Evolutionary conservation across 2,329 filamentous ascomycete genomes (phyloP).

Genomic region (Alternaria infectoria): DNA sequence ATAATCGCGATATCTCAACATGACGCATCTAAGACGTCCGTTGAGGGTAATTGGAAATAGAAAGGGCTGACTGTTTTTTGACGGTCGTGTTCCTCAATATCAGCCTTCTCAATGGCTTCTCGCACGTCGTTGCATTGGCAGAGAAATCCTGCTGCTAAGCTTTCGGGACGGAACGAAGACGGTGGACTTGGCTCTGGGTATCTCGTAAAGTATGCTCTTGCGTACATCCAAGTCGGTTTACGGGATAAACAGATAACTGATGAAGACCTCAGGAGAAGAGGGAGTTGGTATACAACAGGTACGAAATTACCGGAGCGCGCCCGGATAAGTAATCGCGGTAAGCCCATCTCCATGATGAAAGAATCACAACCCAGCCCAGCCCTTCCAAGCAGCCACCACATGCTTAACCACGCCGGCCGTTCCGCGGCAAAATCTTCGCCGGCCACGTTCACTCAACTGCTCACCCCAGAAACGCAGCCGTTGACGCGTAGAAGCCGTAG

Average conservation of each 20-base stretch:
- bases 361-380: background rate
- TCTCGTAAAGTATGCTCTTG: background rate
- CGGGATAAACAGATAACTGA: background rate
- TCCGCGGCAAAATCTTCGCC: background rate
- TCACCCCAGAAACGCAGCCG: background rate
- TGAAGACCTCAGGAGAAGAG: no score
- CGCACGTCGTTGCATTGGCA: background rate
- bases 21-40: fast-evolving
- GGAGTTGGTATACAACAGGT: background rate
- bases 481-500: background rate
- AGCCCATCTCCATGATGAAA: background rate
- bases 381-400: background rate
- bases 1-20: background rate
- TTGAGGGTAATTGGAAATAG: background rate
- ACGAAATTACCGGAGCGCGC: background rate
- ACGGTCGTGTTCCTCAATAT: background rate
- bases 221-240: background rate
- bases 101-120: fast-evolving
- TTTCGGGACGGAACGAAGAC: background rate
- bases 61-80: fast-evolving
- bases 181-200: background rate
- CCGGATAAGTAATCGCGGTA: background rate
- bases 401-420: background rate
- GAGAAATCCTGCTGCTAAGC: background rate
- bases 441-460: background rate